Conservation (phyloP, 106 monocot species). For the Dendrobium chrysotoxum region DNA sequence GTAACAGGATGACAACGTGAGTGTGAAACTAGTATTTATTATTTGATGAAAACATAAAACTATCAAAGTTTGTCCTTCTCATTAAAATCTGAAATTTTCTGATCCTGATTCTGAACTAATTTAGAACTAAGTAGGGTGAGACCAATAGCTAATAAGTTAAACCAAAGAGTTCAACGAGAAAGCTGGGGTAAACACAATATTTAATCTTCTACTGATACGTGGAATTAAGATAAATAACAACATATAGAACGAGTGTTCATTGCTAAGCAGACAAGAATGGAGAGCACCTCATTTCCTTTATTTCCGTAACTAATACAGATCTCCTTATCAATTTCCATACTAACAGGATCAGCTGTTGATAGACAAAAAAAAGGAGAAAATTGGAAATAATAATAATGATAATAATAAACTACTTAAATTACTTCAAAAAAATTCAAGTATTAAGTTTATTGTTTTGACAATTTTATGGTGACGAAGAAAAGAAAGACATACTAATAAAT, state of each 20-base stretch:
- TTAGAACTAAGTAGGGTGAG: not conserved
- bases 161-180: not conserved
- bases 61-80: not conserved
- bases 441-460: not conserved
- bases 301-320: slow-evolving; percentile 87
- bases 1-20: not conserved
- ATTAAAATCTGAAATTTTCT: not conserved
- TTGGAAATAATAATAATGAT: not conserved
- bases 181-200: not conserved
- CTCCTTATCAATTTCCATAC: slow-evolving; percentile 48
- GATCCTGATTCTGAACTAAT: not conserved
- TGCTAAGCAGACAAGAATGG: not conserved
- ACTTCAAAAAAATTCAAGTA: not conserved
- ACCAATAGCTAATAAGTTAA: slow-evolving; percentile 2
- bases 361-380: not conserved
- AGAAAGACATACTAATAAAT: not conserved
- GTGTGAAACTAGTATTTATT: not conserved
- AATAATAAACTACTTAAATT: not conserved
- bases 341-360: slow-evolving; percentile 40
- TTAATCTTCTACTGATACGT: not conserved
- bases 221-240: not conserved
- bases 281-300: slow-evolving; percentile 95
- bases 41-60: not conserved
- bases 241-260: not conserved
- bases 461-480: not conserved